These are phyloP conservation scores for Pezizomycotina sp. DNA, from an alignment of 2,329 filamentous ascomycete genomes.

Conservation along the genomic window DNA sequence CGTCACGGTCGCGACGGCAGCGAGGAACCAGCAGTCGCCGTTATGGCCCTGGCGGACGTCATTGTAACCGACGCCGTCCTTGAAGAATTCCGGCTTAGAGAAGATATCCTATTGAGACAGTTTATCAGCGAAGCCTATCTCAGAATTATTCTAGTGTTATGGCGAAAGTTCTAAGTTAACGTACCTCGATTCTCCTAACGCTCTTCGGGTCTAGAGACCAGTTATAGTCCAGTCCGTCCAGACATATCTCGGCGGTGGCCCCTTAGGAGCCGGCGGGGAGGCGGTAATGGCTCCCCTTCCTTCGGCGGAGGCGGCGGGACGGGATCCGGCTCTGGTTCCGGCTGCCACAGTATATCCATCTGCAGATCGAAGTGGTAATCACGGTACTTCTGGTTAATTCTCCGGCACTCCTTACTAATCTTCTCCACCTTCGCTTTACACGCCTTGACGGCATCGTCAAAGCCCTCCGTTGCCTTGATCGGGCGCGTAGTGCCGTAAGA, in stretches of 20 bases:
- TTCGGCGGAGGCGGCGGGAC: slow-evolving; percentile 3
- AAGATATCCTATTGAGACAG: slow-evolving; percentile 57
- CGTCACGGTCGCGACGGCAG: slow-evolving; percentile 58
- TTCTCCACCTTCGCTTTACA: slow-evolving; percentile 36
- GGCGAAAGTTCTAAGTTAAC: background rate
- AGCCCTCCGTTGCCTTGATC: slow-evolving; percentile 18
- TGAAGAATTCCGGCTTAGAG: slow-evolving; percentile 57
- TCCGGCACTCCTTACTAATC: slow-evolving; percentile 47
- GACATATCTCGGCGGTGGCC: slow-evolving; percentile 32
- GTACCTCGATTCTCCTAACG: slow-evolving; percentile 21
- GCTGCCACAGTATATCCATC: slow-evolving; percentile 10
- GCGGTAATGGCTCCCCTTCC: slow-evolving; percentile 28
- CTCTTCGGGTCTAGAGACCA: slow-evolving; percentile 19
- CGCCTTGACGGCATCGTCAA: slow-evolving; percentile 20
- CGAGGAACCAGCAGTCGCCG: slow-evolving; percentile 77
- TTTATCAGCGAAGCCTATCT: slow-evolving; percentile 45
- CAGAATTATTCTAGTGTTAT: slow-evolving; percentile 25
- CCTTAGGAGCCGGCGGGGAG: slow-evolving; percentile 24
- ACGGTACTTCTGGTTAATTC: slow-evolving; percentile 70
- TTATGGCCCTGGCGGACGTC: slow-evolving; percentile 64
- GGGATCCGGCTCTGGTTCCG: slow-evolving; percentile 1
- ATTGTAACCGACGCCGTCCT: slow-evolving; percentile 57
- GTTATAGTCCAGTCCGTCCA: slow-evolving; percentile 34
- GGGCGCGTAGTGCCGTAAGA: slow-evolving; percentile 13
- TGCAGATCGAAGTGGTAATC: slow-evolving; percentile 53